Evolutionary conservation across 2,329 filamentous ascomycete genomes (phyloP), one percentile per base, ranked within the genome.

Genomic region (Trichophyton benhamiae): DNA sequence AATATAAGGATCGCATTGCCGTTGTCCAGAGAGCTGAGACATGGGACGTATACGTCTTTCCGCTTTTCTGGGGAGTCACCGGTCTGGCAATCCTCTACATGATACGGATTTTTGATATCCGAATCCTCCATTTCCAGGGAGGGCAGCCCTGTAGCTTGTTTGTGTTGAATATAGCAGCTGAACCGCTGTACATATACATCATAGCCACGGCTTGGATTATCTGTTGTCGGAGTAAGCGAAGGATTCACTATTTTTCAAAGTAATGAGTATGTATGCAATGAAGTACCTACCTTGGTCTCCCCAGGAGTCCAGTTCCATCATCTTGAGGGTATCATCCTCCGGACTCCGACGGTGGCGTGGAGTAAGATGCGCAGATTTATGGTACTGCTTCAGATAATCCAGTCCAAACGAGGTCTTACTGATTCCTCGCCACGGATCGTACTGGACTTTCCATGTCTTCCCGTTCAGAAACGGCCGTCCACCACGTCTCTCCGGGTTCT

Each of bases 1-100:
- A 82, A 81, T 30, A 82, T 70, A 60, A 82, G 79, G 61, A 82
- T 77, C 0, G 78, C 79, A 62, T 75, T 77, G 20, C 75, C 74
- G 57, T 80, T 80, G 62, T 82, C 80, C 3, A 80, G 72, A 0
- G 71, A 73, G 20, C 75, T 67, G 1, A 78, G 69, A 20, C 74
- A 74, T 22, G 76, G 74, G 9, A 76, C 72, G 59, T 76, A 75
- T 41, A 67, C 67, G 13, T 74, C 69, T 15, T 68, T 65, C 15
- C 53, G 27, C 33, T 62, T 59, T 15, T 69, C 68, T 69, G 71
- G 20, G 66, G 67, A 59, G 7, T 71, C 66, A 65, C 73, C 63
- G 68, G 61, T 65, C 44, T 71, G 71, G 41, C 11, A 33, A 30
- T 72, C 68, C 13, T 72, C 71, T 11, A 72, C 68, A 22, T 74